Base-by-base conservation (phyloP, 73 alveolate genomes). In the Paramecium biaurelia region DNA sequence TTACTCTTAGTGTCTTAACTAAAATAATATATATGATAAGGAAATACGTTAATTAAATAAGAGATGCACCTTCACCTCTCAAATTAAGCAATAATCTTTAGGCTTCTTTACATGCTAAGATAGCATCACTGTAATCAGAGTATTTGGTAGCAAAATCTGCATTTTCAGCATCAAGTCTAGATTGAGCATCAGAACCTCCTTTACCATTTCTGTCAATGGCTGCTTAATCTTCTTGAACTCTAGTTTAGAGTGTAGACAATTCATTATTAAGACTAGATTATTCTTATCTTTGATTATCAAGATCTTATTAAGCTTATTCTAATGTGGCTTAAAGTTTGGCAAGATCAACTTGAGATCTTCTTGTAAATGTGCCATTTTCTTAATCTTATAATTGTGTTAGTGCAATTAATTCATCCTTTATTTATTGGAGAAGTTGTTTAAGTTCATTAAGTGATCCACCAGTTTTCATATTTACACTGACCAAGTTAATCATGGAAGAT, bases 361-460 rank as follows among this genome's bases (percentile, higher is more conserved):
- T 79, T 9, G 90, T 79, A 30, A 43, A 43, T 0, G 74, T 24
- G 28, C n/a, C 76, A 79, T 21, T 24, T 45, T 79, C 70, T 42
- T n/a, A 38, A 79, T 79, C 90, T 24, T 41, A 10, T 10, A 41
- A 18, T 79, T 79, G 28, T 21, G 76, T 79, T 5, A 79, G 90
- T 23, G 90, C 90, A 42, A 79, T 79, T 37, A 79, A 79, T 79
- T 79, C 90, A 79, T 79, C 90, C 56, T 79, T 79, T 6, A 79
- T 79, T 79, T 79, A 24, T 79, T 79, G 23, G 45, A 79, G 90
- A 30, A 79, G 56, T 79, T 79, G 30, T 47, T 79, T 79, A 43
- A 79, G 74, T 12, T 79, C 90, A 24, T 26, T 45, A 4, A 79
- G 37, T n/a, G 90, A 26, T 23, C 90, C 90, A 79, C 90, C 90